Percentiles rank a stretch among this genome's conserved stretches.
phyloP scores from a whole-genome alignment of 192 early-diverging fungal species.

The Mortierella hygrophila region DNA sequence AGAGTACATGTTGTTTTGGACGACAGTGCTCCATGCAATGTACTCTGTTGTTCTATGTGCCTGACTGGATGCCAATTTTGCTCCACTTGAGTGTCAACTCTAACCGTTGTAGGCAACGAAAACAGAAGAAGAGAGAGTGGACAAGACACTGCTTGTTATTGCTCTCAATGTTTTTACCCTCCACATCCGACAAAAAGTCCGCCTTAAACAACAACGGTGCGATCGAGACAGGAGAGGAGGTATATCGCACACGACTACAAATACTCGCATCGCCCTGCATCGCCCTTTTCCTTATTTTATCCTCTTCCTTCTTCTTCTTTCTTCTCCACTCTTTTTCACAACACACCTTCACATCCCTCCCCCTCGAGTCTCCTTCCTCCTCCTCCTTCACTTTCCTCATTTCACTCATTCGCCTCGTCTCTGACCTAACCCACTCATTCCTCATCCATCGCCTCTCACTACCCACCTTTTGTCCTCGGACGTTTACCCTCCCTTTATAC shows the following conservation, averaged over 20 bases:
- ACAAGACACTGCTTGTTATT: background rate
- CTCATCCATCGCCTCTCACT: background rate
- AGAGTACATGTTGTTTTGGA: background rate
- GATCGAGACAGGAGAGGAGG: background rate
- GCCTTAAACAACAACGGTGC: background rate
- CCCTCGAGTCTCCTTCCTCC: background rate
- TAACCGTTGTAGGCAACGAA: background rate
- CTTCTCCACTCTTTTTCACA: conserved; percentile 13
- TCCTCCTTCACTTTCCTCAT: background rate
- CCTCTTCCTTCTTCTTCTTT: background rate
- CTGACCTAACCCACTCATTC: background rate
- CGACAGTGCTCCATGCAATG: background rate
- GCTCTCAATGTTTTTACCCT: background rate
- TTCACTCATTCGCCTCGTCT: conserved; percentile 5
- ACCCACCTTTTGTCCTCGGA: background rate
- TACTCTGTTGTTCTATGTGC: no score
- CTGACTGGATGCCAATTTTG: background rate
- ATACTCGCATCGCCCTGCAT: background rate
- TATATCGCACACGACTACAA: background rate
- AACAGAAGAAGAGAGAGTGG: background rate
- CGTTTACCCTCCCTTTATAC: background rate
- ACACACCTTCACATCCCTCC: background rate
- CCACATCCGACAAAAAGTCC: background rate
- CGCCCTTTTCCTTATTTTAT: conserved; percentile 10
- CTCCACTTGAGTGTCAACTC: background rate